Conservation (phyloP, 352 stramenopile genomes). For the Globisporangium emineosum region DNA sequence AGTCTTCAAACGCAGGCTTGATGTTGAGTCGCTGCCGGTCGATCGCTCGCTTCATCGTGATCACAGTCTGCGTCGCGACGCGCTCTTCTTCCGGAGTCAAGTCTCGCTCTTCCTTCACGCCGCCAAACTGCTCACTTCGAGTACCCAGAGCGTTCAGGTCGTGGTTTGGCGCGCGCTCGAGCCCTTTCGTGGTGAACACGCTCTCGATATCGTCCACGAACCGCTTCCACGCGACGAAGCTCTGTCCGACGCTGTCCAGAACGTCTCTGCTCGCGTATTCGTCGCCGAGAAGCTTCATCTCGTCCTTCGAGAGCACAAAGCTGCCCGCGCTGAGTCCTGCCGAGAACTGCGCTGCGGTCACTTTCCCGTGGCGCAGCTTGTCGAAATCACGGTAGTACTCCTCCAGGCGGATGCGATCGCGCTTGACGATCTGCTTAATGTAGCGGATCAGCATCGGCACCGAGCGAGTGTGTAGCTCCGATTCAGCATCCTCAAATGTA, state of each 20-base stretch:
- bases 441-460: conserved; percentile 75
- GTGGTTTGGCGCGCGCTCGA: conserved; percentile 60
- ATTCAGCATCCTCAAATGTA: conserved; percentile 33
- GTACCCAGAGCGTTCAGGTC: conserved; percentile 48
- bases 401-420: conserved; percentile 75
- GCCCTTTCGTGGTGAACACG: conserved; percentile 73
- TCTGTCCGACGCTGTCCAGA: conserved; percentile 50
- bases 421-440: conserved; percentile 79
- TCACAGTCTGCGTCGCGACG: conserved; percentile 40
- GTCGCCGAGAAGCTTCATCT: conserved; percentile 50
- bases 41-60: conserved; percentile 53
- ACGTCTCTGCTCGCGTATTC: conserved; percentile 58
- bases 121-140: conserved; percentile 56
- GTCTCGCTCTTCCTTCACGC: conserved; percentile 47
- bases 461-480: conserved; percentile 35
- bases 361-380: conserved; percentile 74
- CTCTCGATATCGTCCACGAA: conserved; percentile 83
- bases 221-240: conserved; percentile 64
- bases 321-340: conserved; percentile 55
- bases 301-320: conserved; percentile 50
- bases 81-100: conserved; percentile 48
- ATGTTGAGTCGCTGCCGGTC: conserved; percentile 72
- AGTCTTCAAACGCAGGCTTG: conserved; percentile 82
- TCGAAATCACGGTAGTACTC: conserved; percentile 86
- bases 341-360: conserved; percentile 64